Evolutionary conservation across 2,329 filamentous ascomycete species (phyloP).

Genomic region (Truncatella angustata): DNA sequence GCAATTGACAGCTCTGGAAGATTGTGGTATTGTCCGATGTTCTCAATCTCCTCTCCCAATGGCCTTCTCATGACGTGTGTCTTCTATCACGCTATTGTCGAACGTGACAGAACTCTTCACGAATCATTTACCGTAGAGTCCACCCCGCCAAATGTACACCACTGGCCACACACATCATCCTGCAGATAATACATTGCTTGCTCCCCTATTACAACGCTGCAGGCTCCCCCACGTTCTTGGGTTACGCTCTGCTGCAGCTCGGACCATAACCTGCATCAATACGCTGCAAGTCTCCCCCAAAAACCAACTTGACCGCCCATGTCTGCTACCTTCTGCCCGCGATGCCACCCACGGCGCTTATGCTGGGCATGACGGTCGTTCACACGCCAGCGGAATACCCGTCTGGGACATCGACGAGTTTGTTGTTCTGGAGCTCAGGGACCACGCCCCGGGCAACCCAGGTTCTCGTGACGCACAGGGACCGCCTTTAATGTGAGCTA

Average conservation of each 20-base stretch:
- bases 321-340: conserved; percentile 11
- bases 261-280: conserved; percentile 4
- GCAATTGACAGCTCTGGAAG: too few relatives aligned
- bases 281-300: conserved; percentile 24
- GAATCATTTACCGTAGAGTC: neutral
- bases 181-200: conserved; percentile 13
- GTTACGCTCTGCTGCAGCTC: conserved; percentile 4
- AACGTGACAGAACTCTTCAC: neutral
- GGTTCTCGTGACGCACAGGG: too few relatives aligned
- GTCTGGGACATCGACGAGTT: conserved; percentile 16
- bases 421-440: conserved; percentile 6
- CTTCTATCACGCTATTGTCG: neutral
- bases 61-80: conserved; percentile 3
- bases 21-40: neutral
- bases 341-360: conserved; percentile 15
- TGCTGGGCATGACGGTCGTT: conserved; percentile 3
- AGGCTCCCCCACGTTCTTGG: conserved; percentile 22
- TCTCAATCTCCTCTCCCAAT: neutral
- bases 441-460: neutral
- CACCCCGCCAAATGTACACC: conserved; percentile 11
- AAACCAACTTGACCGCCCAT: conserved; percentile 22
- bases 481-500: too few relatives aligned
- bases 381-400: conserved; percentile 23
- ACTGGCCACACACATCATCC: conserved; percentile 20
- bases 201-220: neutral